A percentile compares a stretch with the other conserved stretches of the same genome.
Evolutionary conservation across 169 alveolate species (phyloP).

Genomic region (Cardiosporidium cionae): DNA sequence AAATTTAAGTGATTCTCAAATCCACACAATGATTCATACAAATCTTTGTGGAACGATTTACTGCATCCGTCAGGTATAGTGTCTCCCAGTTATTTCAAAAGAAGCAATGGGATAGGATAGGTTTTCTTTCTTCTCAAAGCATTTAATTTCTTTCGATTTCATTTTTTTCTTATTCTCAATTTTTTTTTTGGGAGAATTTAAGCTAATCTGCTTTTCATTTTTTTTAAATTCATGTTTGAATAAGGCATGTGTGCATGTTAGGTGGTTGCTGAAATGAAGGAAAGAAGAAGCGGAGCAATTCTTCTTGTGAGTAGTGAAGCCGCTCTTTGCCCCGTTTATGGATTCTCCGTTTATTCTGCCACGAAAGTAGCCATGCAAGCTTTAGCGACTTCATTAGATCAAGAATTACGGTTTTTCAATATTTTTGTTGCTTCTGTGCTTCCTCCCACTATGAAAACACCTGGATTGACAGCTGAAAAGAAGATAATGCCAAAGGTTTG

Average conservation of each 20-base stretch:
- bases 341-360: constrained; percentile 22
- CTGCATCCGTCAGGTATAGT: background rate
- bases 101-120: background rate
- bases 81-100: background rate
- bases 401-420: constrained; percentile 17
- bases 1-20: background rate
- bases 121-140: background rate
- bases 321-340: constrained; percentile 29
- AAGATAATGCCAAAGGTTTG: constrained; percentile 26
- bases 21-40: background rate
- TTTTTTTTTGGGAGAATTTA: background rate
- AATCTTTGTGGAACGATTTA: background rate
- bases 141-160: background rate
- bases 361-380: constrained; percentile 27
- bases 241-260: too few relatives aligned
- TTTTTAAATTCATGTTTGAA: too few relatives aligned
- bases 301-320: constrained; percentile 28
- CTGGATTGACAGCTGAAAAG: constrained; percentile 24
- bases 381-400: constrained; percentile 24
- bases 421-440: constrained; percentile 24
- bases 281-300: constrained; percentile 14
- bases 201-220: background rate
- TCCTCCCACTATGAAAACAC: constrained; percentile 28
- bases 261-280: constrained; percentile 19
- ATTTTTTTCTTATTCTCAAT: background rate